Evolutionary conservation across 257 asterid genomes (phyloP), one percentile per base, ranked within the genome.

Genomic region (Nicotiana otophora): DNA sequence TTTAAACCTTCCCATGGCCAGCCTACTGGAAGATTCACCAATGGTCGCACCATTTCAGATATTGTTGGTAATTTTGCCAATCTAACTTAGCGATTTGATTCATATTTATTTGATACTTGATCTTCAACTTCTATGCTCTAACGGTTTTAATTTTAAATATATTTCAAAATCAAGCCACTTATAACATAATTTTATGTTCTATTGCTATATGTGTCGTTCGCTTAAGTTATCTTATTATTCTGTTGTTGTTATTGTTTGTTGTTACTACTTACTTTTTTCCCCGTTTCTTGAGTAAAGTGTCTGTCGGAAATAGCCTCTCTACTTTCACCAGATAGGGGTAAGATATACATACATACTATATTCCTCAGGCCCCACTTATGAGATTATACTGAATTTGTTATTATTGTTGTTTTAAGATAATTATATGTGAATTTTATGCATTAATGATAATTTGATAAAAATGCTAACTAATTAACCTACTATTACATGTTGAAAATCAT

Each of bases 1-100:
- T 91, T 91, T 46, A 51, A 74, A 10, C 89, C 92, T 63, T 88
- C 92, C 0, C 87, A 83, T 16, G 94, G 92, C 14, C 84, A 58
- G 1, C 94, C 94, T 5, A 91, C 92, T 0, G 94, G 94, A 65
- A 81, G 92, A 82, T 91, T 91, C 87, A 89, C 94, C 77, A 89
- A 91, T 51, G 94, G 92, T 39, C 90, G 84, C 51, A 91, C 94
- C 77, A 89, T 88, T n/a, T 80, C 91, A 4, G 94, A 91, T 63
- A 81, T 89, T 61, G 68, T 89, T 0, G 94, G 93, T 90, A 87
- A 42, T 70, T 42, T 11, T 34, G 14, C 66, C 11, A 8, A 54
- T 2, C 5, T 60, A 60, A 60, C 1, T 60, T 20, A 6, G 11
- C 26, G 11, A 30, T 20, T 30, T 65, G 0, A 65, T 30, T 65